These are phyloP conservation scores for Rhynchosporium agropyri DNA, from an alignment of 2,329 filamentous ascomycete genomes.

Conservation along the genomic window DNA sequence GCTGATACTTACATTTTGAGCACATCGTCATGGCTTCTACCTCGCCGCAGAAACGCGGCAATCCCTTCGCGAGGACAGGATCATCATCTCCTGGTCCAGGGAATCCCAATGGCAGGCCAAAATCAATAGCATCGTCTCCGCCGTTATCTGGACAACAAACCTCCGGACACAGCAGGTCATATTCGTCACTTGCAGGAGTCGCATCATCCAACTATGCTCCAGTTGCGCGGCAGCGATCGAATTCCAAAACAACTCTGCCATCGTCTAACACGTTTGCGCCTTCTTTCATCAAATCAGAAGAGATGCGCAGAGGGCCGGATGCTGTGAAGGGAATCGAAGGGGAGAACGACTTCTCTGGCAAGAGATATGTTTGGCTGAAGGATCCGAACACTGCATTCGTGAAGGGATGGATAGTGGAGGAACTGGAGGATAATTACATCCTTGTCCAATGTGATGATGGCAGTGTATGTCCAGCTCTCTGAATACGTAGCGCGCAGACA, in stretches of 20 bases:
- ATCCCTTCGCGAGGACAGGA: conserved; percentile 73
- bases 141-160: conserved; percentile 43
- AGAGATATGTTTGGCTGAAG: conserved; percentile 96
- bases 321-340: conserved; percentile 79
- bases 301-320: conserved; percentile 62
- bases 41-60: conserved; percentile 74
- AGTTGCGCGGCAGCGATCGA: conserved; percentile 50
- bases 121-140: conserved; percentile 68
- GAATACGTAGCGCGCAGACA: neutral
- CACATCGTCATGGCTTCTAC: conserved; percentile 54
- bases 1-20: conserved; percentile 26
- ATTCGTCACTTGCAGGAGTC: conserved; percentile 52
- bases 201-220: conserved; percentile 37
- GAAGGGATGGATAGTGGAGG: conserved; percentile 88
- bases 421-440: conserved; percentile 68
- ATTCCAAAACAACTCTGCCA: conserved; percentile 67
- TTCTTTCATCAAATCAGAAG: conserved; percentile 90
- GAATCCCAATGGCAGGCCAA: conserved; percentile 61
- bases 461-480: conserved; percentile 58
- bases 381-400: conserved; percentile 87
- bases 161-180: conserved; percentile 62
- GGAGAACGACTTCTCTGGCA: conserved; percentile 98
- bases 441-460: conserved; percentile 94
- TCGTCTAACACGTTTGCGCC: conserved; percentile 87
- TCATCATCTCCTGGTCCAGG: conserved; percentile 66